Evolutionary conservation across 768 basidiomycete species (phyloP).

Genomic region (Tricholoma sp.): DNA sequence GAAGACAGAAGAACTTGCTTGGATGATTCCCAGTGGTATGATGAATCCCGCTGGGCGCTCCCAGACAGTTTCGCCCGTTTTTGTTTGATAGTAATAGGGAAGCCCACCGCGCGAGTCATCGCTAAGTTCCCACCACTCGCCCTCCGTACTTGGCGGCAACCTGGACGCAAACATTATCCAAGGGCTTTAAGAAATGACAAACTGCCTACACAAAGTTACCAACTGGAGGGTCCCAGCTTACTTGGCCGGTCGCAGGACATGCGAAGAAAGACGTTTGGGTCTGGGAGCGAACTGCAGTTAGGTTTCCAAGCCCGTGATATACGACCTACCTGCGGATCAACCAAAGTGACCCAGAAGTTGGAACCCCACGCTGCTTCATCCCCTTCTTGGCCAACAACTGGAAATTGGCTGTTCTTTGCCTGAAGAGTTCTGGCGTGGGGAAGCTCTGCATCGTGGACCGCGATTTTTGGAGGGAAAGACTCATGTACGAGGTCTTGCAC

Average conservation of each 20-base stretch:
- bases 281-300: constrained; percentile 21
- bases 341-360: constrained; percentile 92
- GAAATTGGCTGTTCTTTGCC: constrained; percentile 6
- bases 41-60: constrained; percentile 86
- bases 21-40: constrained; percentile 85
- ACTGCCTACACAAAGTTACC: constrained; percentile 79
- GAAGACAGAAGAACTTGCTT: constrained; percentile 40
- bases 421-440: constrained; percentile 3
- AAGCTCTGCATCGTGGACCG: neutral
- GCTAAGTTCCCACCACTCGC: constrained; percentile 94
- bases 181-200: constrained; percentile 12
- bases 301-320: neutral
- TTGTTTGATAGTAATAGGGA: constrained; percentile 93
- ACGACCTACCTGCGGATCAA: constrained; percentile 74
- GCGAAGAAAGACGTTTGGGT: constrained; percentile 78
- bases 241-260: constrained; percentile 87
- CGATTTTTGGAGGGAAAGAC: neutral
- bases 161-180: constrained; percentile 32
- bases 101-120: constrained; percentile 81
- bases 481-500: neutral
- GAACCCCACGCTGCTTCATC: constrained; percentile 71
- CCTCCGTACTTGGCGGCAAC: constrained; percentile 75
- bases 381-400: constrained; percentile 28
- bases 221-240: constrained; percentile 89
- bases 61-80: constrained; percentile 89